Evolutionary conservation across 1,284 basidiomycete genomes (phyloP).

Genomic region (Xerocomus amazonicus): DNA sequence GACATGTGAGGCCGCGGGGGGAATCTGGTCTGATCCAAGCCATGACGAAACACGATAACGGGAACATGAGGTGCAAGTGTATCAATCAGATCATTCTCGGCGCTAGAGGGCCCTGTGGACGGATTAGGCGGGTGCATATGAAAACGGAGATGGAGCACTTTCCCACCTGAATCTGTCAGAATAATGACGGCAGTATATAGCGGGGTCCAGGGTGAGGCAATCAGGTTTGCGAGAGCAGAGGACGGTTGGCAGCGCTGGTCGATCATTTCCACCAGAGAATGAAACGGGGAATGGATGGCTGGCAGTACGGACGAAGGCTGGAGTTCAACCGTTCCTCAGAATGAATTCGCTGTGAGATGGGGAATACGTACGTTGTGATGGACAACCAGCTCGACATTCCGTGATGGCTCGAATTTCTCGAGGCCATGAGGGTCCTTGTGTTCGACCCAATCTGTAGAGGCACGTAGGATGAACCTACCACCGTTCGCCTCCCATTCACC

Average conservation of each 20-base stretch:
- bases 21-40: constrained; percentile 28
- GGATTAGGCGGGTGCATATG: not conserved
- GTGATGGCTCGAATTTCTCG: constrained; percentile 58
- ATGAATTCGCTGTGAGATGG: not conserved
- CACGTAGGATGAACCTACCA: constrained; percentile 41
- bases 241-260: constrained; percentile 49
- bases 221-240: constrained; percentile 45
- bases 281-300: constrained; percentile 56
- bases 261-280: constrained; percentile 46
- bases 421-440: constrained; percentile 59
- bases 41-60: constrained; percentile 48
- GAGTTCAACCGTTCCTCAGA: constrained; percentile 8
- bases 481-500: constrained; percentile 51
- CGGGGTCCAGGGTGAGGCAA: constrained; percentile 52
- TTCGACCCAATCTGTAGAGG: constrained; percentile 68
- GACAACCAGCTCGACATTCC: constrained; percentile 59
- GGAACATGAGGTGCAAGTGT: constrained; percentile 54
- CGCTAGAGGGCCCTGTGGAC: constrained; percentile 29
- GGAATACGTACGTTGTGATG: constrained; percentile 21
- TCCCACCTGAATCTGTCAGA: constrained; percentile 46
- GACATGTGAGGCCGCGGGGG: constrained; percentile 41
- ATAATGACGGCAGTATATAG: constrained; percentile 58
- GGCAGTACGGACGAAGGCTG: constrained; percentile 36
- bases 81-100: constrained; percentile 48
- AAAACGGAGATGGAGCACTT: constrained; percentile 1